Evolutionary conservation across 1,139 yeast genomes (phyloP).

Genomic region (Magnusiomyces fungicola): DNA sequence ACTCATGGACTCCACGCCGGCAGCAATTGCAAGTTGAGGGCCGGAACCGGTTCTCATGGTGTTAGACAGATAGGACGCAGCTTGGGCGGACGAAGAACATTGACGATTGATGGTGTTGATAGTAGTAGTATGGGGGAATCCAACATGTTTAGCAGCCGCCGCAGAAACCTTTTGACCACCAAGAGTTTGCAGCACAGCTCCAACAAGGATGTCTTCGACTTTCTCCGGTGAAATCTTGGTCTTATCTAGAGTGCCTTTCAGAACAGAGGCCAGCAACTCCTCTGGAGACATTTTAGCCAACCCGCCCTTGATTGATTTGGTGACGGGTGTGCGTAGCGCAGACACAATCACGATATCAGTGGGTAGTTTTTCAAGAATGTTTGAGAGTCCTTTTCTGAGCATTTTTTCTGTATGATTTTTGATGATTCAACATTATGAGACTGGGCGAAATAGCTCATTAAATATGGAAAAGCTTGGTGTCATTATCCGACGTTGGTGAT

Average conservation of each 20-base stretch:
- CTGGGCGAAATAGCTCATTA: too few relatives aligned
- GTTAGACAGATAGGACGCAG: slow-evolving; percentile 34
- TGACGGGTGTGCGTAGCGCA: slow-evolving; percentile 37
- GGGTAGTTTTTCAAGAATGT: slow-evolving; percentile 25
- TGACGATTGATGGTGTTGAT: slow-evolving; percentile 38
- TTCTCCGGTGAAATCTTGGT: slow-evolving; percentile 29
- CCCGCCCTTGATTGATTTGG: slow-evolving; percentile 36
- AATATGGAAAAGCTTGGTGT: too few relatives aligned
- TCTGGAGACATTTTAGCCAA: slow-evolving; percentile 36
- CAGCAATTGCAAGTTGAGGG: slow-evolving; percentile 33
- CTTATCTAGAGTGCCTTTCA: slow-evolving; percentile 31
- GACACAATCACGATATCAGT: slow-evolving; percentile 36
- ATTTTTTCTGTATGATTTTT: too few relatives aligned
- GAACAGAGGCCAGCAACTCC: slow-evolving; percentile 32
- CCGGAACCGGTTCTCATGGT: slow-evolving; percentile 32
- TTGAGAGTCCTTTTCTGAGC: slow-evolving; percentile 5
- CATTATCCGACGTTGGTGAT: not conserved
- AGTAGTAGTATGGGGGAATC: slow-evolving; percentile 37
- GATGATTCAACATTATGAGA: too few relatives aligned
- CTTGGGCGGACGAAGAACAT: slow-evolving; percentile 40
- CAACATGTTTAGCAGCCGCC: slow-evolving; percentile 32
- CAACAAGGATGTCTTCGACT: slow-evolving; percentile 33
- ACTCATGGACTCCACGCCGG: slow-evolving; percentile 43
- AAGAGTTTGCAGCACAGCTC: slow-evolving; percentile 32
- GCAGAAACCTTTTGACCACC: slow-evolving; percentile 36